Base-by-base conservation (phyloP, 495 filamentous ascomycete species). In the Hyaloscypha variabilis region DNA sequence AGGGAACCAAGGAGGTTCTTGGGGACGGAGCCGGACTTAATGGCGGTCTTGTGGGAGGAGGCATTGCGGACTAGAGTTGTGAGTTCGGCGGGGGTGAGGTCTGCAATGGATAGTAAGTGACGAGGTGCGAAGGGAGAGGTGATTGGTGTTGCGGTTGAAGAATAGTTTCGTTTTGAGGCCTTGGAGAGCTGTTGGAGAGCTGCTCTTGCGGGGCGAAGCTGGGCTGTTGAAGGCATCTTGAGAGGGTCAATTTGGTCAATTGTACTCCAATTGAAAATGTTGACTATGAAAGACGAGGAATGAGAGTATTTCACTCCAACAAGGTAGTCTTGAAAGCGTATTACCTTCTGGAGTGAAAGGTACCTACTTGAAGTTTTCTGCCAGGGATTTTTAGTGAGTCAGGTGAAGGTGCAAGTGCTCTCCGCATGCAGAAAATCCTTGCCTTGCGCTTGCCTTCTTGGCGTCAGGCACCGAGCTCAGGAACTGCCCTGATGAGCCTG, bases 71-170 rank as follows among this genome's bases (percentile, higher is more conserved):
- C 88, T 49, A 99, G 84, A 23, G 85, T 86, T 14, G 86, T 86
- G 71, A 99, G 87, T 75, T 98, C 95, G 14, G 84, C 70, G 23
- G 90, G 81, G 2, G 88, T 88, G 62, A 98, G 84, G 73, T 99
- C 94, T 51, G 87, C 87, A 71, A 97, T 95, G 52, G 93, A 94
- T 71, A 97, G 87, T 29, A 99, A 83, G 82, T 97, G 95, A 29
- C 92, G 88, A 55, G 89, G 91, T 21, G 82, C 78, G 63, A 72
- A 63, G 42, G 74, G 52, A 2, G 71, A 73, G 52, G 76, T 64
- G 8, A 11, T 36, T 29, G 64, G 62, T 30, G 59, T 23, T 46
- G 50, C 26, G 23, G 63, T 29, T 28, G 67, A 52, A 50, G 63
- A 57, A 55, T 62, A 66, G 46, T 19, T 61, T 36, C 65, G 65